Conservation (phyloP, 371 early-diverging fungal genomes). For the Saksenaea oblongispora region DNA sequence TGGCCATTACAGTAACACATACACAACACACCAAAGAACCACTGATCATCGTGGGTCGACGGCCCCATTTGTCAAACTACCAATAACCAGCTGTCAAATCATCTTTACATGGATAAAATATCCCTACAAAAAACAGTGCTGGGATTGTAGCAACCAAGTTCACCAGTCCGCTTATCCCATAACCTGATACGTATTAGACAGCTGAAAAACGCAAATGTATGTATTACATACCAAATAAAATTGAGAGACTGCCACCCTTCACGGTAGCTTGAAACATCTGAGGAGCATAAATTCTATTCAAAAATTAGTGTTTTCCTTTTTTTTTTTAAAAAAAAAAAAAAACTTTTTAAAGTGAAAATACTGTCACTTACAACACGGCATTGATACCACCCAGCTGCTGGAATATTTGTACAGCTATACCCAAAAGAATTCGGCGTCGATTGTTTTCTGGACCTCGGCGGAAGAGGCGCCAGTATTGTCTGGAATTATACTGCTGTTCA, state of each 20-base stretch:
- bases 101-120: neutral
- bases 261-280: slow-evolving; percentile 70
- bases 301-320: too few species aligned
- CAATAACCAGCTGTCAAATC: slow-evolving; percentile 6
- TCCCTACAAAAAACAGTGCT: slow-evolving; percentile 71
- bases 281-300: slow-evolving; percentile 59
- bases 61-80: slow-evolving; percentile 73
- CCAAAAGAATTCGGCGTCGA: slow-evolving; percentile 65
- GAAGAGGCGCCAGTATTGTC: slow-evolving; percentile 68
- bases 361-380: slow-evolving; percentile 60
- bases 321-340: too few species aligned
- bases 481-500: slow-evolving; percentile 68
- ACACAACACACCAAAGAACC: slow-evolving; percentile 53
- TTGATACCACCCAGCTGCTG: slow-evolving; percentile 81
- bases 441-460: slow-evolving; percentile 50
- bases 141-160: slow-evolving; percentile 73
- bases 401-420: slow-evolving; percentile 70
- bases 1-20: slow-evolving; percentile 50
- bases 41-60: slow-evolving; percentile 52
- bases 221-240: slow-evolving; percentile 44
- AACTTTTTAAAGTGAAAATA: neutral
- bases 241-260: slow-evolving; percentile 46
- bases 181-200: slow-evolving; percentile 40
- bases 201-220: neutral
- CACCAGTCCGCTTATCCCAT: slow-evolving; percentile 69